Base-by-base conservation (phyloP, 495 filamentous ascomycete genomes). In the Penicillium turbatum region DNA sequence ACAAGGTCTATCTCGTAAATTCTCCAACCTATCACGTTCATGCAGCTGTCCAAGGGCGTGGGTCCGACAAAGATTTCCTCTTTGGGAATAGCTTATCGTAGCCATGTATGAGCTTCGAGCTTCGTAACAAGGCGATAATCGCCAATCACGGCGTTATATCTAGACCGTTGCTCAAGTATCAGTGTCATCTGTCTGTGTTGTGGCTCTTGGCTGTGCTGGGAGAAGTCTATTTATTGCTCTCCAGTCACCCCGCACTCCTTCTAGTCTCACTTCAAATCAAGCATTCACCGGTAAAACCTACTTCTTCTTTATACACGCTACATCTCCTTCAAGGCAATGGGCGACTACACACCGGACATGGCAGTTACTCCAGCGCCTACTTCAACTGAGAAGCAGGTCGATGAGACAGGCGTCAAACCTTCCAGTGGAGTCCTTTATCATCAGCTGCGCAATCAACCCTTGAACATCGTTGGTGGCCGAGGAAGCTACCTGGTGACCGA, bases 61-160 rank as follows among this genome's bases (percentile, higher is more conserved):
- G 64, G 61, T 62, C 64, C 64, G 64, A 66, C 64, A 64, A 66
- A 64, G 42, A 57, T 57, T 64, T 62, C 64, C 64, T 47, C 51
- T 64, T 66, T 24, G 43, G 56, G 64, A 19, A 26, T 66, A 62
- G 64, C 36, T 30, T 47, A 34, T 40, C 29, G 11, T 21, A 19
- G 46, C 53, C 51, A 62, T 59, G 47, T 55, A 40, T 47, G 29
- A 27, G 30, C 32, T 38, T 35, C 31, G 21, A 21, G n/a, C 6
- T 15, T 32, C 2, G 9, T 5, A 26, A 48, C 44, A 35, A 39
- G 36, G 52, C 12, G 35, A 27, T 2, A n/a, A 11, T 39, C n/a
- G 38, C 54, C 53, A 60, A 53, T 48, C 48, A 52, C 31, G 16
- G 37, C 38, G 7, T 12, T 24, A 19, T 12, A 15, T 27, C 26